Evolutionary conservation across 2,329 filamentous ascomycete genomes (phyloP), one percentile per base, ranked within the genome.

Genomic region (Nothopassalora personata): DNA sequence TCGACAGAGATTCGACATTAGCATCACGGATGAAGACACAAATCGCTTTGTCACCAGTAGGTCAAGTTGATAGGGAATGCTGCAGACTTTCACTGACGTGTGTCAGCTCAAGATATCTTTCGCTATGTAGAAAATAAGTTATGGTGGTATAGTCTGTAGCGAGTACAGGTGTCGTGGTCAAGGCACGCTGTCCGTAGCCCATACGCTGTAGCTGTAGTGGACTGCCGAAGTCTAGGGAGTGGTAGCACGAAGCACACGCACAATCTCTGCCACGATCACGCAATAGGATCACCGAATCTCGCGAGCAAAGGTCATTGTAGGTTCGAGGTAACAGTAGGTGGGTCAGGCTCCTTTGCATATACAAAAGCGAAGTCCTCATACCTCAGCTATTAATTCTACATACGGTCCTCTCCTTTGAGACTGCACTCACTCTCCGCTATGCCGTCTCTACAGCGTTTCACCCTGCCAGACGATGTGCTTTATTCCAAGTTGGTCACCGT

Each of bases 81-180:
- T 46, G 43, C 15, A 11, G 15, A 7, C 15, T 46, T 11, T 46
- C 15, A 18, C 23, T 53, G 33, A 53, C 18, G 15, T 18, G 2
- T 43, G 13, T 23, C 33, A 53, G 51, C 51, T 27, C 8, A 28
- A 28, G 51, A 53, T 53, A 18, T 53, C 31, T 53, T 39, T 43
- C 51, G 30, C 34, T 53, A 53, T 27, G 51, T 53, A 53, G 51
- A 53, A 31, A 53, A 28, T 5, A 53, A 53, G 51, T 53, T 53
- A 31, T 53, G 51, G 51, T 53, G 51, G 51, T 53, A 53, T 23
- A 53, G 51, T 43, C 31, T 43, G 31, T 46, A n/a, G n/a, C 7
- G 4, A 11, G 31, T 34, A 34, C 11, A 5, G 4, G 11, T 34
- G 31, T 34, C 31, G 31, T 34, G 8, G 31, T 34, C 11, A 11